Evolutionary conservation across 2,329 filamentous ascomycete genomes (phyloP).

Genomic region (Aspergillus sp.): DNA sequence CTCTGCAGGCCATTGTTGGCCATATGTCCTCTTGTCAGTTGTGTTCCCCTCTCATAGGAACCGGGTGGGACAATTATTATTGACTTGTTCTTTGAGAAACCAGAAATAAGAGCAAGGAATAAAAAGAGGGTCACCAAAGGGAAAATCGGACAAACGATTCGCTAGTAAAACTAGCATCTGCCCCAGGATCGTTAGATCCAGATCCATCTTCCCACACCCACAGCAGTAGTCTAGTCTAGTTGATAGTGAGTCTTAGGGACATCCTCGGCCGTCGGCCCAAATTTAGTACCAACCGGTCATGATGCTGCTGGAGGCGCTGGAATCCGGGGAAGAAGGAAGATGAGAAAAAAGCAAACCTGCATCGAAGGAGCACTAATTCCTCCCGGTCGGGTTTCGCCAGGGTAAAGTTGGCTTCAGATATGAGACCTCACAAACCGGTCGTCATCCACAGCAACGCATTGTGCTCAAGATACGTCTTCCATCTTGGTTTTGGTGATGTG

Average conservation of each 20-base stretch:
- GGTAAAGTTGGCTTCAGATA: not conserved
- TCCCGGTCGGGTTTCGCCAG: not conserved
- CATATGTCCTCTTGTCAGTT: not conserved
- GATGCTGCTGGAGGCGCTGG: not conserved
- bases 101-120: not conserved
- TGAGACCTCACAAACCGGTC: constrained; percentile 1
- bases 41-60: not conserved
- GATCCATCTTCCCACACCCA: constrained; percentile 11
- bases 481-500: not conserved
- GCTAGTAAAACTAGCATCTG: not conserved
- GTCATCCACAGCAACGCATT: not conserved
- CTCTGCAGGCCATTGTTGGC: constrained; percentile 1
- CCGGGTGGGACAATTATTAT: not conserved
- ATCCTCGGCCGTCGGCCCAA: not conserved
- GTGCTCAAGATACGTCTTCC: not conserved
- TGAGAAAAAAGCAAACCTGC: not conserved
- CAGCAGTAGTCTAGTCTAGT: not conserved
- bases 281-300: not conserved
- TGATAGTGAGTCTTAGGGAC: not conserved
- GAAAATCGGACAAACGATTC: not conserved
- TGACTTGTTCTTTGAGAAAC: not conserved
- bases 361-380: not conserved
- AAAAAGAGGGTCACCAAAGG: not conserved
- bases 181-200: constrained; percentile 15
- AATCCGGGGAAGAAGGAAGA: not conserved